Percentiles rank a stretch among this genome's conserved stretches.
phyloP scores from a whole-genome alignment of 148 eudicot genomes.

The Talinum fruticosum region DNA sequence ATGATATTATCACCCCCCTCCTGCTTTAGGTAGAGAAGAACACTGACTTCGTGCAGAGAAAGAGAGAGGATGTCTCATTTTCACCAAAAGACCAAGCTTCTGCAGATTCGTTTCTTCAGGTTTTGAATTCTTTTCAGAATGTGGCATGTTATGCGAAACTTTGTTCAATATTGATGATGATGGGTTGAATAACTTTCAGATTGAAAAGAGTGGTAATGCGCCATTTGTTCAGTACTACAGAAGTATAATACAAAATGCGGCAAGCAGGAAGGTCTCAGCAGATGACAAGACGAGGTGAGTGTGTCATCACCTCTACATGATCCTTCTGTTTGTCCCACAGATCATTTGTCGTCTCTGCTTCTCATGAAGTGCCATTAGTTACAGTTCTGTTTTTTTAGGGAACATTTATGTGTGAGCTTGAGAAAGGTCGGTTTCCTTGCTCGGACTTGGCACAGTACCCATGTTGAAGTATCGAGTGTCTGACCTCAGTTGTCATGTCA shows the following conservation, averaged over 20 bases:
- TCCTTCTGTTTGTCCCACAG: not conserved
- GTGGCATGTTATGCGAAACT: not conserved
- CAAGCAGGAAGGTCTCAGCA: conserved; percentile 37
- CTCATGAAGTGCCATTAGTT: too few species aligned
- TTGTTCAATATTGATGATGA: conserved; percentile 16
- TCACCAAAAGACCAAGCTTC: conserved; percentile 75
- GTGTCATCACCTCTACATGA: conserved; percentile 2
- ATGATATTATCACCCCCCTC: not conserved
- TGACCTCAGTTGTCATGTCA: too few species aligned
- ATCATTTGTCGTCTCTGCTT: too few species aligned
- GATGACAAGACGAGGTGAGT: conserved; percentile 40
- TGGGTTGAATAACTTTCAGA: conserved; percentile 39
- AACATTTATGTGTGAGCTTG: too few species aligned
- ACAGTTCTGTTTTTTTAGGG: too few species aligned
- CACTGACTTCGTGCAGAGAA: conserved; percentile 77
- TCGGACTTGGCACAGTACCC: too few species aligned
- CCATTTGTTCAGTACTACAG: conserved; percentile 79
- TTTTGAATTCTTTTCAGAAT: conserved; percentile 22
- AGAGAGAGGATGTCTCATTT: conserved; percentile 78
- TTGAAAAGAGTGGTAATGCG: conserved; percentile 50
- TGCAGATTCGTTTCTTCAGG: conserved; percentile 85
- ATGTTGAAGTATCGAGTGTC: too few species aligned
- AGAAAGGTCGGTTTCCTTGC: too few species aligned
- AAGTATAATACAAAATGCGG: conserved; percentile 66
- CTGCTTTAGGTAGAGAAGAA: conserved; percentile 75